Conservation (phyloP, 805 yeast genomes). For the Suhomyces vadensis region DNA sequence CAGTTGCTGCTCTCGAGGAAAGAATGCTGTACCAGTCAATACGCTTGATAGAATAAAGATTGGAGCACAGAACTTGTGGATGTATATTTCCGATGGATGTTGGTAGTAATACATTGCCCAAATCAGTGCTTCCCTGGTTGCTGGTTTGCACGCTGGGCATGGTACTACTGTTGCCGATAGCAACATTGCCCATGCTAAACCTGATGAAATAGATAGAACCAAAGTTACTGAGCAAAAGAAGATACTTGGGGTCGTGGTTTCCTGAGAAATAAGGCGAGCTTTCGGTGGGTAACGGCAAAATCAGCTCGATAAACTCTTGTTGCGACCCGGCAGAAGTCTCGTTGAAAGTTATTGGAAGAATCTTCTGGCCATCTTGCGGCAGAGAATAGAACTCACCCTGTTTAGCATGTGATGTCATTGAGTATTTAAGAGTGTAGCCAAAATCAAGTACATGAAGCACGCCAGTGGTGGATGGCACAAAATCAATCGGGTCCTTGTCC, state of each 20-base stretch:
- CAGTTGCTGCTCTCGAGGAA: conserved; percentile 31
- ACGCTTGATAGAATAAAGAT: conserved; percentile 54
- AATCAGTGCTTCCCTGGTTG: conserved; percentile 16
- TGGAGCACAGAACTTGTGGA: conserved; percentile 63
- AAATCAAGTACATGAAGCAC: conserved; percentile 60
- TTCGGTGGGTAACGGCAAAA: conserved; percentile 35
- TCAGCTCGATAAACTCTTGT: conserved; percentile 26
- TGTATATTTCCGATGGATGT: conserved; percentile 77
- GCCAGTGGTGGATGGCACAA: conserved; percentile 9
- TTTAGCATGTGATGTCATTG: conserved; percentile 78
- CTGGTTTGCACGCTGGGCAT: conserved; percentile 9
- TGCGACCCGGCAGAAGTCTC: conserved; percentile 15
- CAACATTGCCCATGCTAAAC: conserved; percentile 24
- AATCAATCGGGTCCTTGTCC: background rate
- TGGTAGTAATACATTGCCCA: conserved; percentile 59
- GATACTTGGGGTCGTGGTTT: conserved; percentile 68
- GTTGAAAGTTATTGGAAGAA: conserved; percentile 27
- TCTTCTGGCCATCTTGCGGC: conserved; percentile 47
- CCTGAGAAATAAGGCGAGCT: conserved; percentile 78
- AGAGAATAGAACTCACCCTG: conserved; percentile 76
- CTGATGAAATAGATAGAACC: conserved; percentile 66
- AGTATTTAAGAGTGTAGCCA: conserved; percentile 76
- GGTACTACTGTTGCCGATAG: background rate
- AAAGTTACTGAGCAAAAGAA: conserved; percentile 58
- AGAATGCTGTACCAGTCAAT: conserved; percentile 81